Evolutionary conservation across 2,329 filamentous ascomycete species (phyloP).

Genomic region (Diaporthe vaccinii): DNA sequence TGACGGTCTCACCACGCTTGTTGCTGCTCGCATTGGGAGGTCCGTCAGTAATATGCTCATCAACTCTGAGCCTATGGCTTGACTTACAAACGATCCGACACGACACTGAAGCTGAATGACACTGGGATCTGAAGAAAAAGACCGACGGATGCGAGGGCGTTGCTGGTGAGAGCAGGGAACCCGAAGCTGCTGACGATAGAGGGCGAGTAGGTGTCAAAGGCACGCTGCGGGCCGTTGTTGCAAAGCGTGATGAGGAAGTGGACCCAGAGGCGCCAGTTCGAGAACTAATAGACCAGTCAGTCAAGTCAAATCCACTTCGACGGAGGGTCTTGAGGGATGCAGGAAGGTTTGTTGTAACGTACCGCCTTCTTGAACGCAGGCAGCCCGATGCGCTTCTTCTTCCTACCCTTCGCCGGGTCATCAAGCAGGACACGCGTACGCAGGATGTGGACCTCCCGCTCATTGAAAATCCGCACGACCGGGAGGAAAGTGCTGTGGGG

Average conservation of each 20-base stretch:
- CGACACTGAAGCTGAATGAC: constrained; percentile 64
- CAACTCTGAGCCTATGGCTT: not conserved
- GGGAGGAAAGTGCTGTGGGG: constrained; percentile 32
- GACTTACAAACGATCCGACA: constrained; percentile 66
- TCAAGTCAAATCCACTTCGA: not conserved
- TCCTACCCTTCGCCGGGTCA: constrained; percentile 52
- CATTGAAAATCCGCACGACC: constrained; percentile 34
- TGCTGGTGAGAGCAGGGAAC: constrained; percentile 61
- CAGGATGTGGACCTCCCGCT: constrained; percentile 51
- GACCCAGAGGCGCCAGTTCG: constrained; percentile 65
- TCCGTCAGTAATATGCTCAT: not conserved
- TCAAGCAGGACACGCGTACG: constrained; percentile 50
- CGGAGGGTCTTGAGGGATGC: too few relatives aligned
- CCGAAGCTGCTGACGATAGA: constrained; percentile 67
- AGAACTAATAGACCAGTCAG: constrained; percentile 51
- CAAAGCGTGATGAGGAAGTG: constrained; percentile 64
- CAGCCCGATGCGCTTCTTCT: constrained; percentile 48
- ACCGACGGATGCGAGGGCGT: constrained; percentile 66
- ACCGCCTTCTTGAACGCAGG: constrained; percentile 53
- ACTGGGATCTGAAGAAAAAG: constrained; percentile 66
- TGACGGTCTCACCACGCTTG: constrained; percentile 65
- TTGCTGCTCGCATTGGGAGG: constrained; percentile 50
- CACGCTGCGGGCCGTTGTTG: constrained; percentile 62
- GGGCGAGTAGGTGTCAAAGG: constrained; percentile 66
- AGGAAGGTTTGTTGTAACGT: constrained; percentile 25